Evolutionary conservation across 2,329 filamentous ascomycete species (phyloP), one percentile per base, ranked within the genome.

Genomic region (Ophiostoma piceae): DNA sequence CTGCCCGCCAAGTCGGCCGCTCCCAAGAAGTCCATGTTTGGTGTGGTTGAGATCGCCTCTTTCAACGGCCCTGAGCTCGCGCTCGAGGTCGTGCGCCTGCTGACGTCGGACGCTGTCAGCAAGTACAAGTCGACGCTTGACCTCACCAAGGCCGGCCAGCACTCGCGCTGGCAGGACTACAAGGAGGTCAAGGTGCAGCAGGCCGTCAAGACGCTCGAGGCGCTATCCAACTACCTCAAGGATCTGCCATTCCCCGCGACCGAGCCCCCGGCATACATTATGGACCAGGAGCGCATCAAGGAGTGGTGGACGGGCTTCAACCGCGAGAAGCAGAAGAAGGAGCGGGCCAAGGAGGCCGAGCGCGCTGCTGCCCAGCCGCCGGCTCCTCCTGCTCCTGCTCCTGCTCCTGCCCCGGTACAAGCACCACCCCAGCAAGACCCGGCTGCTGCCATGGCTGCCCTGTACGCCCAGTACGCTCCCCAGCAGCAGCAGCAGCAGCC

Each of bases 251-350:
- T 80, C 71, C 85, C 84, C 16, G 77, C 85, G 1, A 82, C 75
- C 1, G 80, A 84, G 62, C 83, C 86, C 3, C 85, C 86, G 0
- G 80, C 81, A 22, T 86, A 84, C 81, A 80, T 87, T 73, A 77
- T 77, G 29, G 79, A 84, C 41, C 76, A 80, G 2, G 82, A 82
- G 41, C 81, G 81, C 71, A 78, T 82, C 0, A 80, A 81, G 11
- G 82, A 85, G 72, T 88, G 85, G 85, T 83, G 82, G 78, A 76
- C 81, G 12, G 84, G 84, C 0, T 83, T 81, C 72, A 75, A 77
- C 47, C 76, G 76, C 62, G 79, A 81, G 66, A 76, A 77, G 47
- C 73, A 75, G 69, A 73, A 72, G 12, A 60, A 67, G 26, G 41
- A 71, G 54, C 79, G 65, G 77, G 82, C 66, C 9, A 80, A 80